Percentiles rank a stretch among this genome's conserved stretches.
phyloP scores from a whole-genome alignment of 192 early-diverging fungal genomes.

The Anaeromyces robustus region DNA sequence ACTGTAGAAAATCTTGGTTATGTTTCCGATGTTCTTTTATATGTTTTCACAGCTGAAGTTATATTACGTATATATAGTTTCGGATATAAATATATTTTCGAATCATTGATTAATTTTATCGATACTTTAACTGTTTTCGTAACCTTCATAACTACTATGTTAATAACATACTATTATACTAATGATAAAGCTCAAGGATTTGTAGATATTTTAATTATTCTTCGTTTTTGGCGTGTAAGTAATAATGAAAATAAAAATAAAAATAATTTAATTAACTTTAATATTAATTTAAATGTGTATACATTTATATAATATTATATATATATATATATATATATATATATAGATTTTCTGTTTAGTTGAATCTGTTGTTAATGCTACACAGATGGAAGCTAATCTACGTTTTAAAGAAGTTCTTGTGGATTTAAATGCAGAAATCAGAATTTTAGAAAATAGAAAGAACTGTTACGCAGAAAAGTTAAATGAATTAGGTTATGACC shows the following conservation, averaged over 20 bases:
- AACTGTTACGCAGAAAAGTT: neutral
- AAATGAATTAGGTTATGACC: neutral
- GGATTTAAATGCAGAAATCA: neutral
- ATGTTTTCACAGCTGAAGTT: neutral
- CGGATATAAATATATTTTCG: neutral
- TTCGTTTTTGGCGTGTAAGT: neutral
- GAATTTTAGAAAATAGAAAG: neutral
- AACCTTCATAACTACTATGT: neutral
- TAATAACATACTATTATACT: neutral
- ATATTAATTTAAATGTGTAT: too few species aligned
- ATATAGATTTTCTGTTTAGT: neutral
- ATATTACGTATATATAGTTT: neutral
- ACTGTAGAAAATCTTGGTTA: neutral
- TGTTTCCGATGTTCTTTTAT: neutral
- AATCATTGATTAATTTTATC: neutral
- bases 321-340: neutral
- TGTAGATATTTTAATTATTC: neutral
- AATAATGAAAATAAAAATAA: too few species aligned
- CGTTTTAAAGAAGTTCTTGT: neutral
- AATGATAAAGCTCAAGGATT: neutral
- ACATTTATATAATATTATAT: too few species aligned
- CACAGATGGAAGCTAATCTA: neutral
- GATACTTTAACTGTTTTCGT: neutral
- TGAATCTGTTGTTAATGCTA: neutral
- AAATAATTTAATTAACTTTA: too few species aligned